Percentiles rank a stretch among this genome's conserved stretches.
Evolutionary conservation across 345 rosid genomes (phyloP).

Genomic region (Excoecaria cochinchinensis): DNA sequence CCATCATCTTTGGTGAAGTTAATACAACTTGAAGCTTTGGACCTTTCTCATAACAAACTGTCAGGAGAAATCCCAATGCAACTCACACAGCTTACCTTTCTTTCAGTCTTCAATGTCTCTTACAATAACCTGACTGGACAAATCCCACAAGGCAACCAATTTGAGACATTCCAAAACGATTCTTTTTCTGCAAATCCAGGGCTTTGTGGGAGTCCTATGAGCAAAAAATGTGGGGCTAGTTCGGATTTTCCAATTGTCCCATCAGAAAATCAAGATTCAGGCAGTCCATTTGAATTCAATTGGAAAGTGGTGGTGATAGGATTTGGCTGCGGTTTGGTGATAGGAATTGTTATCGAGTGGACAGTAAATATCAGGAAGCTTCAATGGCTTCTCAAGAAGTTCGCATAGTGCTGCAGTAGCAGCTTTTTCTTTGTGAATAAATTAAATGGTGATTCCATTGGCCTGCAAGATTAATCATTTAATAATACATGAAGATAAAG

Average conservation of each 20-base stretch:
- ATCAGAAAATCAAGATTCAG: not conserved
- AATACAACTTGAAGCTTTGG: not conserved
- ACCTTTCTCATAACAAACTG: not conserved
- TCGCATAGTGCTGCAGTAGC: too few relatives aligned
- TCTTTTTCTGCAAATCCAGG: not conserved
- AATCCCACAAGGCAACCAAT: not conserved
- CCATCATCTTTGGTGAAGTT: not conserved
- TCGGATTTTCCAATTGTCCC: not conserved
- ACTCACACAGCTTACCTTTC: not conserved
- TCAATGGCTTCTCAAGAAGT: not conserved
- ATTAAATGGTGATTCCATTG: too few relatives aligned
- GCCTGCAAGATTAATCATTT: too few relatives aligned
- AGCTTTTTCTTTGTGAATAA: too few relatives aligned
- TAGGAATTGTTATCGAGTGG: not conserved
- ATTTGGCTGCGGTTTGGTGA: not conserved
- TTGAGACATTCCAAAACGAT: not conserved
- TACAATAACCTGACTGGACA: not conserved
- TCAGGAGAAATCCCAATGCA: not conserved
- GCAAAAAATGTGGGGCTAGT: not conserved
- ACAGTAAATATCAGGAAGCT: not conserved
- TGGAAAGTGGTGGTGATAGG: not conserved
- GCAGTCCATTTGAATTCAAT: not conserved
- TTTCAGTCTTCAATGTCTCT: not conserved
- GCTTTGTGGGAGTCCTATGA: not conserved
- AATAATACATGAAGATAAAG: too few relatives aligned